phyloP scores from a whole-genome alignment of 805 yeast species.

The Kodamaea hsintzibuensis region DNA sequence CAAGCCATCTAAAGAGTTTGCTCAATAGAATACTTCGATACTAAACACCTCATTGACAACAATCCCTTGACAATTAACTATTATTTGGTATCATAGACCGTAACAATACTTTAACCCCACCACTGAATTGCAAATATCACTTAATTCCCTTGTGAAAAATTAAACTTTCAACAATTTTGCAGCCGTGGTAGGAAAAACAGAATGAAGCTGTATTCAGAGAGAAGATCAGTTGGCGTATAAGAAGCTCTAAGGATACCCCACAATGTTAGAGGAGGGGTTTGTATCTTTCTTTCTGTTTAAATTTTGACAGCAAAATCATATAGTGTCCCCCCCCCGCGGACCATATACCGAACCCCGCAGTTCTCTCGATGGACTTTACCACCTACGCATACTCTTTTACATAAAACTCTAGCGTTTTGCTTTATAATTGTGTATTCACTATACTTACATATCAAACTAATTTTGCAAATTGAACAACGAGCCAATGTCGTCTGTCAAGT shows the following conservation, averaged over 20 bases:
- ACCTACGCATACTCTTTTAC: background rate
- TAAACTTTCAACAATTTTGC: background rate
- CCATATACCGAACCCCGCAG: background rate
- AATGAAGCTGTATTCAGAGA: background rate
- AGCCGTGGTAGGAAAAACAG: background rate
- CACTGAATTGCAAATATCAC: no score
- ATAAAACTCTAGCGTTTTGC: background rate
- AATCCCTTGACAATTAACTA: no score
- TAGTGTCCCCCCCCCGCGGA: background rate
- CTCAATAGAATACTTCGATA: no score
- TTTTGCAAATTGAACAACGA: slow-evolving; percentile 29
- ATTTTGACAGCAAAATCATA: background rate
- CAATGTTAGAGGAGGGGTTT: background rate
- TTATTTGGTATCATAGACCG: no score
- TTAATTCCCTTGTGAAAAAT: no score
- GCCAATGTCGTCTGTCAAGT: slow-evolving; percentile 25
- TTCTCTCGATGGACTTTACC: background rate
- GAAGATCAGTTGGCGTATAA: no score
- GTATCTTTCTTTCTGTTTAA: background rate
- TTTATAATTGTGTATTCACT: background rate
- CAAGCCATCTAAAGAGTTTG: no score
- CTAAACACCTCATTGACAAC: no score
- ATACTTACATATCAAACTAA: background rate
- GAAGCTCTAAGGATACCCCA: background rate
- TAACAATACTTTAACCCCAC: no score